phyloP scores from a whole-genome alignment of 1,284 basidiomycete genomes.

The Amylostereum chailletii region DNA sequence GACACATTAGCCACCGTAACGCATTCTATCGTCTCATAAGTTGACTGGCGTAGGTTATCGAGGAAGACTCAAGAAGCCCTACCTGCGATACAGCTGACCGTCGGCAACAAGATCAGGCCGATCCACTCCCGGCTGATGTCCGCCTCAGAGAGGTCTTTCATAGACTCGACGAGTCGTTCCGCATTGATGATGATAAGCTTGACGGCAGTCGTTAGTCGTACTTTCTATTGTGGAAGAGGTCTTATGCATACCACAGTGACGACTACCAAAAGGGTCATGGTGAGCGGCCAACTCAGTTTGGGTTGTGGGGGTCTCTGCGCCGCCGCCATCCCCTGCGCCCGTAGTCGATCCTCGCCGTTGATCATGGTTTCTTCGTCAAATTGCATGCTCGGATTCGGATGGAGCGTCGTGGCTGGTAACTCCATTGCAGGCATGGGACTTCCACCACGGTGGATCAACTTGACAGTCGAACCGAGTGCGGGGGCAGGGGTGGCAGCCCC shows the following conservation, averaged over 20 bases:
- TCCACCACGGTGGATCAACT: slow-evolving; percentile 20
- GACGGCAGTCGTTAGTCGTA: background rate
- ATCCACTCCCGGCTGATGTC: slow-evolving; percentile 72
- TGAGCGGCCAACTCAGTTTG: slow-evolving; percentile 52
- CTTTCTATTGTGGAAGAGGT: background rate
- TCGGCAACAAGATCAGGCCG: slow-evolving; percentile 80
- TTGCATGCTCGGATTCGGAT: slow-evolving; percentile 7
- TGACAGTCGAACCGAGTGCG: slow-evolving; percentile 18
- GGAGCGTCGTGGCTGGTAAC: slow-evolving; percentile 6
- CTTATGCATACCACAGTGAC: slow-evolving; percentile 53
- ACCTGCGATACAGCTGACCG: slow-evolving; percentile 76
- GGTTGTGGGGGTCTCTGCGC: slow-evolving; percentile 22
- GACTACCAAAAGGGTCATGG: slow-evolving; percentile 43
- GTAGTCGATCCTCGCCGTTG: slow-evolving; percentile 15
- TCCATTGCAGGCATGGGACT: slow-evolving; percentile 7
- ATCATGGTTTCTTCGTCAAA: slow-evolving; percentile 4
- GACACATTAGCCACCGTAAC: slow-evolving; percentile 81
- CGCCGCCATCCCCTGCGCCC: slow-evolving; percentile 5
- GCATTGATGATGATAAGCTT: slow-evolving; percentile 67
- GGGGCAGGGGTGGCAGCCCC: slow-evolving; percentile 9
- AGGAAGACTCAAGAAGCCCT: background rate
- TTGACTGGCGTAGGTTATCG: background rate
- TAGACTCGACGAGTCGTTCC: slow-evolving; percentile 76
- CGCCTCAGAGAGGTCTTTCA: slow-evolving; percentile 53
- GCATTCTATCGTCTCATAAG: slow-evolving; percentile 30